Evolutionary conservation across 805 yeast species (phyloP).

Genomic region (Starmerella roubikii): DNA sequence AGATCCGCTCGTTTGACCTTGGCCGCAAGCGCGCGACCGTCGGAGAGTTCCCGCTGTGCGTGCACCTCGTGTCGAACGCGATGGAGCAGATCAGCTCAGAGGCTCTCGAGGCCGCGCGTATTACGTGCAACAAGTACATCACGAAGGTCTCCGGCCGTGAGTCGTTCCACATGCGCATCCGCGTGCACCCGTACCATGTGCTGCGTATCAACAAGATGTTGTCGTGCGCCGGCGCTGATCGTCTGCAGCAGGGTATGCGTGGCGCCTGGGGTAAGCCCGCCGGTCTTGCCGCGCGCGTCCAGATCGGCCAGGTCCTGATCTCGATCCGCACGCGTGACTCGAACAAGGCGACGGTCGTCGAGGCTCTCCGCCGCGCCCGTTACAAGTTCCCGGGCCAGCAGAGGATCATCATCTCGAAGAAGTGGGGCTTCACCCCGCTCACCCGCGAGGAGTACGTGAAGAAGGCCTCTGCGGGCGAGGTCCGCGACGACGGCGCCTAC

Average conservation of each 20-base stretch:
- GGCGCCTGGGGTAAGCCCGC: conserved; percentile 99
- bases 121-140: conserved; percentile 98
- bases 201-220: conserved; percentile 99
- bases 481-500: conserved; percentile 98
- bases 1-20: conserved; percentile 97
- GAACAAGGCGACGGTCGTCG: conserved; percentile 94
- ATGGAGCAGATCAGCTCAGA: conserved; percentile 98
- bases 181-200: conserved; percentile 99
- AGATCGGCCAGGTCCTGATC: conserved; percentile 95
- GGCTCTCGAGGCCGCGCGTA: conserved; percentile 99
- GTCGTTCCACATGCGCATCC: conserved; percentile 98
- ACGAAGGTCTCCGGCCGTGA: conserved; percentile 98
- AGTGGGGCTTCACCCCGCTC: conserved; percentile 99
- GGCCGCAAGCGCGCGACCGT: conserved; percentile 99
- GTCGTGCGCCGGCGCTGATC: conserved; percentile 99
- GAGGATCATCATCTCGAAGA: conserved; percentile 96
- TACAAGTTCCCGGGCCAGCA: conserved; percentile 99
- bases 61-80: conserved; percentile 98
- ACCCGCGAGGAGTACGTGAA: conserved; percentile 93
- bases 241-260: conserved; percentile 99
- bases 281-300: conserved; percentile 98
- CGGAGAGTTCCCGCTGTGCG: conserved; percentile 99
- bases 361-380: conserved; percentile 99
- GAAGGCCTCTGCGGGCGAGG: conserved; percentile 94
- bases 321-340: conserved; percentile 97